Conservation (phyloP, 768 basidiomycete genomes). For the Lentinula aciculospora region DNA sequence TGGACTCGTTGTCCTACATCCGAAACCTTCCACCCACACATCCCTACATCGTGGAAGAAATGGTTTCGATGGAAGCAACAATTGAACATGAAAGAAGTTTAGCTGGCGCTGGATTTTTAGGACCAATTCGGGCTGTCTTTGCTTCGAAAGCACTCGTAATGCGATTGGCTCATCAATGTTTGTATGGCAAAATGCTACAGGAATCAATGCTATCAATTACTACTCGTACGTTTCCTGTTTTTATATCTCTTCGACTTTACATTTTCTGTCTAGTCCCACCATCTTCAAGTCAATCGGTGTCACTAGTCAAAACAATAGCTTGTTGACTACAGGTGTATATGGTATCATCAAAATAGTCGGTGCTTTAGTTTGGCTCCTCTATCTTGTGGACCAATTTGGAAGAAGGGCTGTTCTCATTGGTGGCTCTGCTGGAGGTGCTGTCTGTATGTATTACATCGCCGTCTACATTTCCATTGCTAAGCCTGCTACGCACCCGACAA, state of each 20-base stretch:
- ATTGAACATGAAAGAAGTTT: conserved; percentile 22
- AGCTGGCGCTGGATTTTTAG: conserved; percentile 28
- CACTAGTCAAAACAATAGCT: conserved; percentile 25
- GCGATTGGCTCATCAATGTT: conserved; percentile 31
- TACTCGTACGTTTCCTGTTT: conserved; percentile 25
- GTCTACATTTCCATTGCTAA: conserved; percentile 36
- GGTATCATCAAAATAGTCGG: conserved; percentile 33
- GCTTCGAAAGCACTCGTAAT: conserved; percentile 21
- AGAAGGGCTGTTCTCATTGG: conserved; percentile 33
- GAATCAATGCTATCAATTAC: conserved; percentile 40
- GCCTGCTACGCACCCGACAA: conserved; percentile 17
- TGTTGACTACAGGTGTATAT: conserved; percentile 44
- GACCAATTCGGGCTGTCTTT: conserved; percentile 25
- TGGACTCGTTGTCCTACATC: conserved; percentile 26
- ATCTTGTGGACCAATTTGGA: conserved; percentile 36
- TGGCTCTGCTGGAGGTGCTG: conserved; percentile 31
- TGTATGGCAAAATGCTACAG: conserved; percentile 40
- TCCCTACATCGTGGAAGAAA: conserved; percentile 21
- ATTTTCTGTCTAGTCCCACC: conserved; percentile 25
- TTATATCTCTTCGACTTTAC: background rate
- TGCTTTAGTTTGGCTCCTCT: conserved; percentile 35
- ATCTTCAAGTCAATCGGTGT: conserved; percentile 44
- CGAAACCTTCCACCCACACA: conserved; percentile 18
- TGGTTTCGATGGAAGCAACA: conserved; percentile 20
- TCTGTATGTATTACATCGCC: conserved; percentile 39